Evolutionary conservation across 2,329 filamentous ascomycete species (phyloP), one percentile per base, ranked within the genome.

Genomic region (Fusarium siculi): DNA sequence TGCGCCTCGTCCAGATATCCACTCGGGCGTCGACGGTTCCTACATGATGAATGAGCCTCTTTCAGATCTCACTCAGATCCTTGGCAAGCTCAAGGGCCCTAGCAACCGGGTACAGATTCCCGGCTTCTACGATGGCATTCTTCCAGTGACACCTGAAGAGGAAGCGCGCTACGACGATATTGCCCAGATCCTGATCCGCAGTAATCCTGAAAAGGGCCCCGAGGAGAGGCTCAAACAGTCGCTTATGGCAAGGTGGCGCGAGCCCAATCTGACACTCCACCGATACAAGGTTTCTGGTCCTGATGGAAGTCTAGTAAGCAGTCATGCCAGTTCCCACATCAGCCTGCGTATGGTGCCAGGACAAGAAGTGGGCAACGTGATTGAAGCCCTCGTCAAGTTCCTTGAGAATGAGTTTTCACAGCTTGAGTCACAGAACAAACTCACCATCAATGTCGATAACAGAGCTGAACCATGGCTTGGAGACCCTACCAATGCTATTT

Each of bases 21-120:
- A 99, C 82, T 97, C 94, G 69, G 96, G 96, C 77, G 96, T 99
- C n/a, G 96, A 98, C 78, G 96, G 96, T 43, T 97, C 95, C 68
- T 91, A 93, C 70, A 89, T 97, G 83, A 90, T 96, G 68, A 94
- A 97, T 67, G 96, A 99, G 79, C 94, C 96, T 1, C 85, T 98
- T 14, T 97, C 97, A 44, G 96, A 99, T 80, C 87, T 99, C 4
- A 95, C 97, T 7, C 88, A 93, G 71, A 86, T 98, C 2, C 86
- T 99, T 9, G 90, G 93, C 3, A 95, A 91, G 58, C 87, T 99
- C 43, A 96, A 97, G 61, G 94, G 94, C 0, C 88, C 88, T 1
- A 91, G 93, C 53, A 97, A 97, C 72, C 89, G 90, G 25, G 91
- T 99, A 62, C 91, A 92, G 79, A 92, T 99, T 19, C 95, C 96